Percentiles rank a stretch among this genome's conserved stretches.
These are phyloP conservation scores for Pythium myriotylum DNA, from an alignment of 352 stramenopile genomes.

Conservation along the genomic window DNA sequence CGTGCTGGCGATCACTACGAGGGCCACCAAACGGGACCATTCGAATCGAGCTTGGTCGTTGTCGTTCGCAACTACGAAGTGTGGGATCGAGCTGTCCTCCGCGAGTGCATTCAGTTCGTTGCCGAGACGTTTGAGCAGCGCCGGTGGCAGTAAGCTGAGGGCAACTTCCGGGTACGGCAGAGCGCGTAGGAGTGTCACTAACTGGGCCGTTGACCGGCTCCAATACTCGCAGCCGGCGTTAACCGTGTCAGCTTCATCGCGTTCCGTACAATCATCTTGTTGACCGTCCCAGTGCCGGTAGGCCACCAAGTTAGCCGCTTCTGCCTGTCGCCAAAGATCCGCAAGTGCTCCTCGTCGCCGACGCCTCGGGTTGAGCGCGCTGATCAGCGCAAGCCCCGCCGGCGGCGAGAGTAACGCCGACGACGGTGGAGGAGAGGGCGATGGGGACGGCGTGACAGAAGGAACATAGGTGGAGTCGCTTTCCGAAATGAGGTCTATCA, in stretches of 20 bases:
- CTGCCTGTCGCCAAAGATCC: no score
- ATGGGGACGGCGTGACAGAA: neutral
- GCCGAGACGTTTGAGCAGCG: neutral
- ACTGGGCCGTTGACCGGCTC: no score
- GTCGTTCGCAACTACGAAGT: neutral
- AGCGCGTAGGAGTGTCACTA: neutral
- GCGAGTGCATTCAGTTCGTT: no score
- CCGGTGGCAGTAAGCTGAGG: neutral
- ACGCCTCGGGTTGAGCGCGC: no score
- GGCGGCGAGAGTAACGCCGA: neutral
- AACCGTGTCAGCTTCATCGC: no score
- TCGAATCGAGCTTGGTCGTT: neutral
- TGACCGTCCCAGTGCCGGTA: no score
- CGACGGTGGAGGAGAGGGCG: no score
- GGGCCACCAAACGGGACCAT: neutral
- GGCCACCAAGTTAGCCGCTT: no score
- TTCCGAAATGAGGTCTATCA: neutral
- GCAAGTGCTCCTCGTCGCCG: no score
- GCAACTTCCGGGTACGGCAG: no score
- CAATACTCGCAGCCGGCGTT: no score
- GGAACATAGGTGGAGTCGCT: constrained; percentile 2
- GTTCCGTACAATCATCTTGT: neutral
- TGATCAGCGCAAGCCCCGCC: neutral
- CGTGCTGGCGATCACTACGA: neutral
- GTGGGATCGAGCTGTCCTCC: neutral